These are phyloP conservation scores for Pichia terricola DNA, from an alignment of 1,139 yeast genomes.

Conservation along the genomic window DNA sequence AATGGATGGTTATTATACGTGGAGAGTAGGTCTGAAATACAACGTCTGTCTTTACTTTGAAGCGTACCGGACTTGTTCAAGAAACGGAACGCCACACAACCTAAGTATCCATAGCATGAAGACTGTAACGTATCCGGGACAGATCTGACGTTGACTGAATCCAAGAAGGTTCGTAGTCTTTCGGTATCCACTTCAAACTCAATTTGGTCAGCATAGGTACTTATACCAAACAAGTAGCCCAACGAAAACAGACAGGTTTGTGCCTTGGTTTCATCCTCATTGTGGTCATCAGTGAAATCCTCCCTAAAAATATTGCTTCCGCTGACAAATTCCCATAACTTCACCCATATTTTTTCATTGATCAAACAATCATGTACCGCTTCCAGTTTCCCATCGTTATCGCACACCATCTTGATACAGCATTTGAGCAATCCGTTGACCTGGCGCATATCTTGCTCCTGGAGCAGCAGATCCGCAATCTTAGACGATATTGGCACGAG, in stretches of 20 bases:
- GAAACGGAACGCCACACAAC: not conserved
- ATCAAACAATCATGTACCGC: not conserved
- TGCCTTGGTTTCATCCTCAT: not conserved
- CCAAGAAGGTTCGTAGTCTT: not conserved
- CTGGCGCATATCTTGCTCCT: not conserved
- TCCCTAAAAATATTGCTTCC: not conserved
- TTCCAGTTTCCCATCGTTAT: not conserved
- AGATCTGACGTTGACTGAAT: not conserved
- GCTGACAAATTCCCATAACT: constrained; percentile 1
- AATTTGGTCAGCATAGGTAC: not conserved
- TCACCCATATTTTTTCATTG: not conserved
- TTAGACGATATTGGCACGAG: too few species aligned
- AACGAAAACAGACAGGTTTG: constrained; percentile 5
- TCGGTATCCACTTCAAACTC: not conserved
- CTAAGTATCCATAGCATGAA: constrained; percentile 6
- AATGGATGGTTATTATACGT: too few species aligned
- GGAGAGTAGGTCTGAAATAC: too few species aligned
- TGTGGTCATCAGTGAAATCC: too few species aligned
- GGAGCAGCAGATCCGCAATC: too few species aligned
- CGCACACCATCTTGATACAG: not conserved
- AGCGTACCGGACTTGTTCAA: not conserved
- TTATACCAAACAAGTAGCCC: constrained; percentile 5
- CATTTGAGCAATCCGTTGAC: constrained; percentile 1
- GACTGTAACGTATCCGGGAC: not conserved
- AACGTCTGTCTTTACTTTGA: not conserved